Base-by-base conservation (phyloP, 1,284 basidiomycete species). In the Puccinia triticina region DNA sequence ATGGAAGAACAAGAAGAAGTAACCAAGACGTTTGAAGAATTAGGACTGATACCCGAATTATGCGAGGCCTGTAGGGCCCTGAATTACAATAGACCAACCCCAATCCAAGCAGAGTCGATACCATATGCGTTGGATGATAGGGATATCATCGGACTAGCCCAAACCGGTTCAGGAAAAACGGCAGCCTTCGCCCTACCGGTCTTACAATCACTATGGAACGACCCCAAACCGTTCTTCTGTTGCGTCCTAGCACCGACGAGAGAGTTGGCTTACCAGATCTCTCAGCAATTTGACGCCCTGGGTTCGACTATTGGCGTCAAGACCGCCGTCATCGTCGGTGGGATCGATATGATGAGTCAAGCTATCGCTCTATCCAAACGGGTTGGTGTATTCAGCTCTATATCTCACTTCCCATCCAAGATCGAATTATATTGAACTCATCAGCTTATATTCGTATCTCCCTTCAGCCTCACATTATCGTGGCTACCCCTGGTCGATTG, bases 201-300 rank as follows among this genome's bases (percentile, higher is more conserved):
- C 83, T 89, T 99, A 53, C 96, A 99, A 88, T 94, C 94, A 84
- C 88, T 99, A 86, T 99, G 95, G 95, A 94, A 98, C 83, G 92
- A 97, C 77, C 97, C 97, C 34, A 92, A 93, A 86, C 94, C 95
- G 32, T 91, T 97, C 77, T 99, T 95, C 87, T 94, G 95, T 8
- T 94, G 95, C 85, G 92, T 99, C 14, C 90, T 99, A 40, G 96
- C 96, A 4, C 97, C 97, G 2, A 99, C 96, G 76, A 89, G 96
- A 86, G 97, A 99, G 88, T 89, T 99, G 83, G 97, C 97, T n/a
- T 97, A 94, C 87, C 97, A 99, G 88, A 99, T 99, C 86, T 92
- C 94, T 50, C 94, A 98, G 86, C 96, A 98, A 86, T 95, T 99
- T 85, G 93, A 96, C 85, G 91, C 94, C 0, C 89, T 99, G 37